Evolutionary conservation across 306 rosid genomes (phyloP).

Genomic region (Heteromeles arbutifolia): DNA sequence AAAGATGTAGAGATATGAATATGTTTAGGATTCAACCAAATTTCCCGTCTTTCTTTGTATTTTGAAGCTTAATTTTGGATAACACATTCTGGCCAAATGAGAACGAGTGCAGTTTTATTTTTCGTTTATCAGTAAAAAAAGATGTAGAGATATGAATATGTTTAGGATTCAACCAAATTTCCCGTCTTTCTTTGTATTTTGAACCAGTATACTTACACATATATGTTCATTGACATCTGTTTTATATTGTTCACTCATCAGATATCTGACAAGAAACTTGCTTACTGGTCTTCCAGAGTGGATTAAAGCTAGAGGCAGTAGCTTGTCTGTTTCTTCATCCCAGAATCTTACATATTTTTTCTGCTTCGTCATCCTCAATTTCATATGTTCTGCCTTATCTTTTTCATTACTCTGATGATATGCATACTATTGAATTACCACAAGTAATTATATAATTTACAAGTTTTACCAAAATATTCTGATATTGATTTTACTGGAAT

Average conservation of each 20-base stretch:
- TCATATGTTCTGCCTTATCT: not conserved
- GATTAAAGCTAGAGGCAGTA: slow-evolving; percentile 6
- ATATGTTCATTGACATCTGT: not conserved
- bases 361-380: not conserved
- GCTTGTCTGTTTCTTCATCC: slow-evolving; percentile 4
- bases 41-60: not conserved
- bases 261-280: slow-evolving; percentile 17
- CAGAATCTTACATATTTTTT: not conserved
- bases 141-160: not conserved
- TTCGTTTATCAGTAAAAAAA: not conserved
- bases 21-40: not conserved
- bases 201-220: not conserved
- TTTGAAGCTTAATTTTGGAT: not conserved
- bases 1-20: not conserved
- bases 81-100: not conserved
- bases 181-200: not conserved
- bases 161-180: not conserved
- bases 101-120: not conserved
- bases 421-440: too few species aligned
- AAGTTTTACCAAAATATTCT: not conserved
- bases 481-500: not conserved
- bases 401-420: not conserved
- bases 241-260: not conserved
- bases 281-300: slow-evolving; percentile 22
- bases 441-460: not conserved